A percentile compares a stretch with the other conserved stretches of the same genome.
Conservation (phyloP, 73 alveolate species). For the Halteria grandinella region DNA sequence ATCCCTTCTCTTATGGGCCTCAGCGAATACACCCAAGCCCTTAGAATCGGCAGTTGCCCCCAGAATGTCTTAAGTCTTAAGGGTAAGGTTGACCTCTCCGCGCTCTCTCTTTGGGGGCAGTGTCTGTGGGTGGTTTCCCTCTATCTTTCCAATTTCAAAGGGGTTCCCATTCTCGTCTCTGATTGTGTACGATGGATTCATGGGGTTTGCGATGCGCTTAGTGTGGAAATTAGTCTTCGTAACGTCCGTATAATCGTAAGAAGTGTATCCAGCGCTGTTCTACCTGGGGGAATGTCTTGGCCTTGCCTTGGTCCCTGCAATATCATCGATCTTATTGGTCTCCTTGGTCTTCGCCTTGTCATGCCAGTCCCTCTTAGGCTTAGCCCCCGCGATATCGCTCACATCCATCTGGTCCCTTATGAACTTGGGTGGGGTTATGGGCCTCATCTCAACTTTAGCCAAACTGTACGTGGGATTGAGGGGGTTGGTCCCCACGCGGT, state of each 20-base stretch:
- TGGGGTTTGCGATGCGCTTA: constrained; percentile 90
- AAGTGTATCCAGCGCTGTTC: constrained; percentile 37
- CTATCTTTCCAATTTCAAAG: constrained; percentile 63
- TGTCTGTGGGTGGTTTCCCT: constrained; percentile 64
- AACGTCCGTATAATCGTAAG: constrained; percentile 70
- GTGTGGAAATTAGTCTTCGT: constrained; percentile 68
- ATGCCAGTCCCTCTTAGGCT: constrained; percentile 82
- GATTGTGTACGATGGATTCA: constrained; percentile 85
- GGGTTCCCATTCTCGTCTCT: constrained; percentile 74
- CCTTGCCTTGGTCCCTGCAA: constrained; percentile 90
- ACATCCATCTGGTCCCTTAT: constrained; percentile 89
- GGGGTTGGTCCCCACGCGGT: constrained; percentile 79
- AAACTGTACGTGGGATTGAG: constrained; percentile 91
- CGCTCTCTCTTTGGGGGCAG: constrained; percentile 49
- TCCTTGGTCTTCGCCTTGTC: constrained; percentile 79
- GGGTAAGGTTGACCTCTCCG: constrained; percentile 19
- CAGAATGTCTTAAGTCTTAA: constrained; percentile 63
- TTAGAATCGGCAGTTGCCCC: constrained; percentile 75
- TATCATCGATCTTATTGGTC: constrained; percentile 79
- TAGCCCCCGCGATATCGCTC: constrained; percentile 93
- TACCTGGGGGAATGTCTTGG: constrained; percentile 57
- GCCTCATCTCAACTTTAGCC: constrained; percentile 84
- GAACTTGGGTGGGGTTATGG: constrained; percentile 91
- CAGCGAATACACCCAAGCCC: constrained; percentile 54
- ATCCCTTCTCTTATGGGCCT: constrained; percentile 67